phyloP scores from a whole-genome alignment of 2,329 filamentous ascomycete genomes.

The Fusarium tjaetaba region DNA sequence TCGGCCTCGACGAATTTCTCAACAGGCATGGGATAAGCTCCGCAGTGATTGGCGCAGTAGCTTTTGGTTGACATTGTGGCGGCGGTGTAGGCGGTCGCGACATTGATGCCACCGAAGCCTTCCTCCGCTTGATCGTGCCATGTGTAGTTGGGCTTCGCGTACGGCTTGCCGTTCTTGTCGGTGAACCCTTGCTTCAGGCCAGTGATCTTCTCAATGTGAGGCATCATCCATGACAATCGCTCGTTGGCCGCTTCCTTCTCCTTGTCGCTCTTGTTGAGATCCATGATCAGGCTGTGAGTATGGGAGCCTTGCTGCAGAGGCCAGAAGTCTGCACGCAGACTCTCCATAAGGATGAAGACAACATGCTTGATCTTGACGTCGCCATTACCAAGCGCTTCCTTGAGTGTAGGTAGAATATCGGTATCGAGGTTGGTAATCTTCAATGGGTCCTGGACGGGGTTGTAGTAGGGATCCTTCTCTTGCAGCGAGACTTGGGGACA shows the following conservation, averaged over 20 bases:
- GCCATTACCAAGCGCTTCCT: conserved; percentile 39
- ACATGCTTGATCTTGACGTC: conserved; percentile 56
- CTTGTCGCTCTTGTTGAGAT: conserved; percentile 28
- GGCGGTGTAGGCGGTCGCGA: conserved; percentile 53
- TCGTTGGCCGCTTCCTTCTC: conserved; percentile 46
- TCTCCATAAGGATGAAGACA: conserved; percentile 56
- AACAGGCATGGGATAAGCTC: conserved; percentile 54
- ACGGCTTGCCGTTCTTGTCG: conserved; percentile 39
- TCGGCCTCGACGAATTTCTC: conserved; percentile 56
- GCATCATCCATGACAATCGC: conserved; percentile 38
- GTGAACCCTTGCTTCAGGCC: conserved; percentile 33
- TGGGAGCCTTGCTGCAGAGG: conserved; percentile 54
- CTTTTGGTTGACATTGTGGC: conserved; percentile 58
- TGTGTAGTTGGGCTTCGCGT: conserved; percentile 43
- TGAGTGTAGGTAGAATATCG: conserved; percentile 45
- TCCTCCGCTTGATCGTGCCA: conserved; percentile 36
- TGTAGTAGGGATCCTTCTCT: conserved; percentile 50
- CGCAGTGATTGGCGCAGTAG: conserved; percentile 54
- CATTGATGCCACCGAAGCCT: conserved; percentile 53
- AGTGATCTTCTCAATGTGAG: conserved; percentile 37
- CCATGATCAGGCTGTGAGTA: conserved; percentile 49
- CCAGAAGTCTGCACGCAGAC: conserved; percentile 57
- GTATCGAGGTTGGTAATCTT: conserved; percentile 54
- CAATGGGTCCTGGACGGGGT: conserved; percentile 52
- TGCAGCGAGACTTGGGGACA: conserved; percentile 22